phyloP scores from a whole-genome alignment of 495 filamentous ascomycete genomes.

The Podospora pseudocomata region DNA sequence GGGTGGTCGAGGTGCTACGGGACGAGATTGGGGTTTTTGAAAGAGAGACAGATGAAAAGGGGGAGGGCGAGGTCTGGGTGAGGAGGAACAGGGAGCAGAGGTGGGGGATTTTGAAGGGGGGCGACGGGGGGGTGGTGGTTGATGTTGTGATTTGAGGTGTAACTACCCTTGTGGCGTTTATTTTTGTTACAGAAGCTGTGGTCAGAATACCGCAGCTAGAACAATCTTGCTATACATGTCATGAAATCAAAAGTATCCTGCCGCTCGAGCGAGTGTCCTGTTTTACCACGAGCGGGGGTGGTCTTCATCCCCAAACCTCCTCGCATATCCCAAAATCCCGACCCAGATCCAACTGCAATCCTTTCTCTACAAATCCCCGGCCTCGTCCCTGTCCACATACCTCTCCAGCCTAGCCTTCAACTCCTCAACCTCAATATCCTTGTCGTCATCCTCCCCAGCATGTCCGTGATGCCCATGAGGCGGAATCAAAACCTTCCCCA shows the following conservation, averaged over 20 bases:
- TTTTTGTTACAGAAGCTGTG: background rate
- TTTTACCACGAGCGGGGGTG: background rate
- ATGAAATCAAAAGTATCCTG: background rate
- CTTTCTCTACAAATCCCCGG: conserved; percentile 18
- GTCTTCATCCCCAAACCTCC: background rate
- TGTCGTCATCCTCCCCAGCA: conserved; percentile 20
- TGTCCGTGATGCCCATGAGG: conserved; percentile 48
- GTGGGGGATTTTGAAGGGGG: conserved; percentile 42
- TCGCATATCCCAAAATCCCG: background rate
- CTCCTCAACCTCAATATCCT: conserved; percentile 25
- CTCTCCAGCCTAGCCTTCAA: conserved; percentile 29
- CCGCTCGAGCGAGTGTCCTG: background rate
- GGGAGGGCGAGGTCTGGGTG: background rate
- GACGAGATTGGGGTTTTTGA: conserved; percentile 39
- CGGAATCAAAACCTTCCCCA: conserved; percentile 68
- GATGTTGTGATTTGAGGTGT: conserved; percentile 22
- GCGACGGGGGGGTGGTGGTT: conserved; percentile 27
- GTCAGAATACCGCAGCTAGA: background rate
- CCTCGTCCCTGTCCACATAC: conserved; percentile 18
- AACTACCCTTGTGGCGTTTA: background rate
- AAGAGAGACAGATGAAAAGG: conserved; percentile 6
- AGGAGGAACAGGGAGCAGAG: conserved; percentile 40
- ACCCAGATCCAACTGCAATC: background rate
- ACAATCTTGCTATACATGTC: background rate
- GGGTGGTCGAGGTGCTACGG: conserved; percentile 45